Conservation (phyloP, 805 yeast genomes). For the Kodamaea nitidulidarum region DNA sequence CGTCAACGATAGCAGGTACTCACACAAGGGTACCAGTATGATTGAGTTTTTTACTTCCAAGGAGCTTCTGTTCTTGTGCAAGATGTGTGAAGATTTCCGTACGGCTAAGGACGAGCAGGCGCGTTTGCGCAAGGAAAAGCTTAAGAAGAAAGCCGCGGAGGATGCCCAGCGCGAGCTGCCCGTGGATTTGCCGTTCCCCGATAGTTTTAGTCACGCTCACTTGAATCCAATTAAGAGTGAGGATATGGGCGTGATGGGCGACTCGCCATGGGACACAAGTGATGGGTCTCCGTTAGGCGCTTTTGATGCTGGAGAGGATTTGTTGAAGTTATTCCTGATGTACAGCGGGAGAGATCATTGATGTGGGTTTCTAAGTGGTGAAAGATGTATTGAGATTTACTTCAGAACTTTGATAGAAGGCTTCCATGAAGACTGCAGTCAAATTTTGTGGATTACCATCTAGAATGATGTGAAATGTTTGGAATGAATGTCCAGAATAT, state of each 20-base stretch:
- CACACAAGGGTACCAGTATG: slow-evolving; percentile 37
- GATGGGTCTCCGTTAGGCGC: not conserved
- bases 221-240: not conserved
- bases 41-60: slow-evolving; percentile 32
- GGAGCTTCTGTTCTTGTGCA: slow-evolving; percentile 34
- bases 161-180: slow-evolving; percentile 2
- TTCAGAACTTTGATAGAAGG: no score
- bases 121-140: slow-evolving; percentile 6
- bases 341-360: slow-evolving; percentile 29
- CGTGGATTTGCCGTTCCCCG: slow-evolving; percentile 8
- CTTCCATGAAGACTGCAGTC: no score
- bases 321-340: slow-evolving; percentile 31
- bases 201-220: slow-evolving; percentile 4
- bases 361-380: not conserved
- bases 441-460: no score
- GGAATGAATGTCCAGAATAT: no score
- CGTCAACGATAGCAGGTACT: slow-evolving; percentile 23
- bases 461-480: no score
- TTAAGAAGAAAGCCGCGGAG: slow-evolving; percentile 3
- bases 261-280: not conserved
- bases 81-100: slow-evolving; percentile 37
- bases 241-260: slow-evolving; percentile 1
- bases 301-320: slow-evolving; percentile 28
- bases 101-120: slow-evolving; percentile 29
- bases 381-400: no score